Evolutionary conservation across 306 rosid species (phyloP).

Genomic region (Dalbergia cultrata): DNA sequence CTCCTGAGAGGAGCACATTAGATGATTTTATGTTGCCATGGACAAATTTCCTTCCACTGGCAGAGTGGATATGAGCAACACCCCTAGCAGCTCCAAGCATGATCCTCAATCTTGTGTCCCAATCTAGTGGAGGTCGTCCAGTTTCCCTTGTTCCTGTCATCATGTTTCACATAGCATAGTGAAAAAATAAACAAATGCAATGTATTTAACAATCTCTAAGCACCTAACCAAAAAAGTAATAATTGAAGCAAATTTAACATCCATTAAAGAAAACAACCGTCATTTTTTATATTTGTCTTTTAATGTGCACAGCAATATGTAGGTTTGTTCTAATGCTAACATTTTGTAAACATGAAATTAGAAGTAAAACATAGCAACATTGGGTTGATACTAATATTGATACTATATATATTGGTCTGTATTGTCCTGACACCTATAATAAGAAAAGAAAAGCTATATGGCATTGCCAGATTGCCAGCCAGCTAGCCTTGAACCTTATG

Average conservation of each 20-base stretch:
- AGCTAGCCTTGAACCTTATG: neutral
- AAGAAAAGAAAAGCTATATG: neutral
- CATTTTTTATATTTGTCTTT: constrained; percentile 1
- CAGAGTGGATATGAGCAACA: constrained; percentile 79
- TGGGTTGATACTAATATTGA: neutral
- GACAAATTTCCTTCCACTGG: constrained; percentile 70
- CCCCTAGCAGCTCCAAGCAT: constrained; percentile 85
- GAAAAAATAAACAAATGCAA: neutral
- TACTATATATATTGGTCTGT: neutral
- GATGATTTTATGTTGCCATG: constrained; percentile 96
- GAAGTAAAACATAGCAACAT: neutral
- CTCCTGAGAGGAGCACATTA: constrained; percentile 76
- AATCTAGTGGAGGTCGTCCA: constrained; percentile 70
- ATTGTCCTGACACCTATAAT: neutral
- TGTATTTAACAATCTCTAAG: constrained; percentile 19
- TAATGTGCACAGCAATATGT: neutral
- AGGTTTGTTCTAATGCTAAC: constrained; percentile 15
- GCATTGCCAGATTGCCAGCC: too few species aligned
- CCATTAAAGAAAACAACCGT: too few species aligned
- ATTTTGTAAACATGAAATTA: neutral
- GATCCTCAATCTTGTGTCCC: constrained; percentile 85
- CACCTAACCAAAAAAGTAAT: neutral
- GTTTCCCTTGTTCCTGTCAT: constrained; percentile 74
- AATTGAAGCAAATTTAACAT: neutral
- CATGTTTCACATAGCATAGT: constrained; percentile 34